phyloP scores from a whole-genome alignment of 768 basidiomycete genomes.

The Rhizopogon salebrosus region DNA sequence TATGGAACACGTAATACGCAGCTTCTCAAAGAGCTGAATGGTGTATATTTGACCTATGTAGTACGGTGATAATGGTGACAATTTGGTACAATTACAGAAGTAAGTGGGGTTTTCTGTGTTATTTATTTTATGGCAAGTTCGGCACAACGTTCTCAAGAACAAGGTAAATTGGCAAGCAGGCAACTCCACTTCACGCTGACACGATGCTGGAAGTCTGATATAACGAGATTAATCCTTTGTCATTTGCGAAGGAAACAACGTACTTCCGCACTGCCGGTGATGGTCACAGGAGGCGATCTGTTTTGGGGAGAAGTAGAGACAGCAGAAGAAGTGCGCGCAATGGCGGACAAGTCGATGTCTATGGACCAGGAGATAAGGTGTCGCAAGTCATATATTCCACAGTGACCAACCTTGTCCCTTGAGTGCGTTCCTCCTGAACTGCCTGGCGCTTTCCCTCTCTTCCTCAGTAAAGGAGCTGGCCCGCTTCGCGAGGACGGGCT shows the following conservation, averaged over 20 bases:
- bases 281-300: background rate
- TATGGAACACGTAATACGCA: background rate
- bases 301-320: constrained; percentile 49
- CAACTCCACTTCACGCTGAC: background rate
- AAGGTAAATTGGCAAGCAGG: background rate
- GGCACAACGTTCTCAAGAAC: background rate
- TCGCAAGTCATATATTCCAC: background rate
- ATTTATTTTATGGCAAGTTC: background rate
- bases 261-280: constrained; percentile 17
- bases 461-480: constrained; percentile 50
- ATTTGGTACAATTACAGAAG: background rate
- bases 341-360: constrained; percentile 63
- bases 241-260: background rate
- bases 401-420: constrained; percentile 47
- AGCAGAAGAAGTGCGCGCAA: constrained; percentile 79
- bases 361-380: background rate
- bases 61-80: background rate
- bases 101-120: background rate
- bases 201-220: constrained; percentile 1
- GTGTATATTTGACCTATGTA: background rate
- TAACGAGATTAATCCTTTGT: background rate
- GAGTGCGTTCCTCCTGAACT: constrained; percentile 71
- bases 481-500: constrained; percentile 30
- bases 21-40: background rate
- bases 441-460: constrained; percentile 56